Evolutionary conservation across 1,139 yeast species (phyloP), one percentile per base, ranked within the genome.

Genomic region (Zygosaccharomyces sapae): DNA sequence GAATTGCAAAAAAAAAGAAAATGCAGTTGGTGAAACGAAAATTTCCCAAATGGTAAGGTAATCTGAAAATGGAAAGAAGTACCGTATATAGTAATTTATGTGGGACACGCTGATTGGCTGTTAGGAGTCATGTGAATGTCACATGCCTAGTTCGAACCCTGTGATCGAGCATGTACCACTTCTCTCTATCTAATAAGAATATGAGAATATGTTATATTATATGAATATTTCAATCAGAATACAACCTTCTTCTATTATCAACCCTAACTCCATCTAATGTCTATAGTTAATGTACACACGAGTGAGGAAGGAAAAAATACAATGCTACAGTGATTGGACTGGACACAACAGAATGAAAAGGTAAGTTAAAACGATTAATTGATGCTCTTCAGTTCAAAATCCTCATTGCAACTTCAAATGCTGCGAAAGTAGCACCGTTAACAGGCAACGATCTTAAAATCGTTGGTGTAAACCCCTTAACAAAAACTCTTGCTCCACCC

Each of bases 401-500:
- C 12, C 94, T 79, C 85, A 88, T 85, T 4, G 95, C 84, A 46
- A 86, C 67, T 69, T 90, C 97, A 63, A 90, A 90, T 8, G 94
- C 88, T 45, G 88, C 86, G 70, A 90, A 90, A 1, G 97, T 90
- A 27, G 95, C 95, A 44, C 96, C 97, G 63, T 90, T 90, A 13
- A 95, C 97, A 3, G 97, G 97, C 2, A 96, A 96, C 45, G 97
- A 97, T 69, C 97, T 83, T 57, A 90, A 72, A 54, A 90, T 80
- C 1, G 97, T 89, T 43, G 97, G 96, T 19, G 82, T 68, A 63
- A 89, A 88, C 1, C 97, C 97, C 67, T 84, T 81, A 69, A 86
- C 83, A 62, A 90, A 86, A 0, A 96, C 95, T 56, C 73, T 73
- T 45, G 81, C 55, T 30, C 97, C 97, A 45, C 74, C 72, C 6